These are phyloP conservation scores for Penicillium sp. DNA, from an alignment of 2,329 filamentous ascomycete genomes.

Conservation along the genomic window DNA sequence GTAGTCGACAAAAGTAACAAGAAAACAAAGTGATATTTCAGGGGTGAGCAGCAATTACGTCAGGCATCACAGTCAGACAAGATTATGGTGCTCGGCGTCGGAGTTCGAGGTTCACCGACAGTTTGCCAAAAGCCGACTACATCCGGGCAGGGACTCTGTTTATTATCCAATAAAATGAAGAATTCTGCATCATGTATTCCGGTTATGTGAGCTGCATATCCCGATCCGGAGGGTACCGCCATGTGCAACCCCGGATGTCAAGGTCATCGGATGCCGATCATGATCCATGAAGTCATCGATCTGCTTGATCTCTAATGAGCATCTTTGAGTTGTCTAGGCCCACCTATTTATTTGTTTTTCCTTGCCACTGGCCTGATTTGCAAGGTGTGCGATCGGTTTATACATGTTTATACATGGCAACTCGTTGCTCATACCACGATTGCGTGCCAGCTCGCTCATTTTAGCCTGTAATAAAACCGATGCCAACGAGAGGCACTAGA, in stretches of 20 bases:
- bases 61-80: conserved; percentile 9
- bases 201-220: conserved; percentile 11
- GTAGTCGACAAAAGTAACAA: background rate
- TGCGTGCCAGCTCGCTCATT: background rate
- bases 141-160: background rate
- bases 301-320: background rate
- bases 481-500: too few species aligned
- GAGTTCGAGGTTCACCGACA: conserved; percentile 3
- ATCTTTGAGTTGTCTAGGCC: background rate
- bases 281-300: background rate
- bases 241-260: background rate
- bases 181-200: background rate
- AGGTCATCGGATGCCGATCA: background rate
- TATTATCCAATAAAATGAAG: background rate
- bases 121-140: background rate
- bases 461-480: background rate
- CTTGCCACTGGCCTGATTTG: background rate
- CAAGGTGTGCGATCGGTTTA: background rate
- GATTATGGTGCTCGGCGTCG: conserved; percentile 9
- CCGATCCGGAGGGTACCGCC: background rate
- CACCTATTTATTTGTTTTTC: background rate
- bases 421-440: background rate
- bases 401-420: background rate
- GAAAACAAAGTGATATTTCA: background rate
- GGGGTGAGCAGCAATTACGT: conserved; percentile 13